These are phyloP conservation scores for Suhomyces faveliae DNA, from an alignment of 805 yeast genomes.

Conservation along the genomic window DNA sequence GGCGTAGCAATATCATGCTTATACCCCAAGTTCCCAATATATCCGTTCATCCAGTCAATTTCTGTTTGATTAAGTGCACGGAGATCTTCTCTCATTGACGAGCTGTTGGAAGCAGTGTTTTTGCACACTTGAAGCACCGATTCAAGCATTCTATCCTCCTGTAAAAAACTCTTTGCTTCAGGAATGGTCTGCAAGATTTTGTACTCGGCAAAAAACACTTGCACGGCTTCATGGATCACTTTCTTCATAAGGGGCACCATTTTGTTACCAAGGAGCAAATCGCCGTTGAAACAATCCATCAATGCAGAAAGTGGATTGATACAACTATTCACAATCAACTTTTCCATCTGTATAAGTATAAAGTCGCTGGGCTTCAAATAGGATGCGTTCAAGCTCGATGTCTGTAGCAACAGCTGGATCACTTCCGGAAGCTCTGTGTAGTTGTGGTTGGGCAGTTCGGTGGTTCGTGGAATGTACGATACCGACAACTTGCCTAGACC, in stretches of 20 bases:
- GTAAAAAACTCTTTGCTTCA: constrained; percentile 29
- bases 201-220: constrained; percentile 37
- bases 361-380: constrained; percentile 42
- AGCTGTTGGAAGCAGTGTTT: constrained; percentile 54
- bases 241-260: constrained; percentile 33
- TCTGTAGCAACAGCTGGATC: constrained; percentile 21
- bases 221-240: constrained; percentile 47
- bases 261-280: constrained; percentile 46
- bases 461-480: constrained; percentile 49
- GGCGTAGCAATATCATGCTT: constrained; percentile 43
- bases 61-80: constrained; percentile 61
- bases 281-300: constrained; percentile 76
- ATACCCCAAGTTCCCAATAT: constrained; percentile 56
- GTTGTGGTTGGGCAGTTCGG: not conserved
- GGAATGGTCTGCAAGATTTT: constrained; percentile 24
- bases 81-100: constrained; percentile 74
- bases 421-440: constrained; percentile 15
- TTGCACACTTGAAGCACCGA: constrained; percentile 29
- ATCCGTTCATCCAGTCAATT: constrained; percentile 82
- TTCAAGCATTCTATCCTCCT: constrained; percentile 34
- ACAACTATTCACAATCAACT: constrained; percentile 76
- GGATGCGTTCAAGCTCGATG: constrained; percentile 25
- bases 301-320: constrained; percentile 83
- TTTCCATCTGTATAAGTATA: constrained; percentile 61
- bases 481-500: constrained; percentile 65